Evolutionary conservation across 208 protist genomes (phyloP).

Genomic region (Trichomonas gallinae): DNA sequence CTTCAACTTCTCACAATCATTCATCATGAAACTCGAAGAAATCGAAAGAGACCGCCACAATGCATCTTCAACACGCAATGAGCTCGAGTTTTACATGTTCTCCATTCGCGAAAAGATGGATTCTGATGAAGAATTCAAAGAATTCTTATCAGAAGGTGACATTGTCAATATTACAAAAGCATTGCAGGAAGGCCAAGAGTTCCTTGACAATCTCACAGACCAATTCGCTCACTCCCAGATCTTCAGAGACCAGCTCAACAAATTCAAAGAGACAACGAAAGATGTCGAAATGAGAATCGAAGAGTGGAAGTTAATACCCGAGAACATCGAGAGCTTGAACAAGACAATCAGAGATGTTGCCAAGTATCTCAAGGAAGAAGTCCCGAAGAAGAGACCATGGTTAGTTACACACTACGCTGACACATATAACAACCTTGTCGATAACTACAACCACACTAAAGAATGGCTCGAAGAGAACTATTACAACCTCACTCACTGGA

Average conservation of each 20-base stretch:
- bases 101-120: background rate
- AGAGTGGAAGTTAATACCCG: background rate
- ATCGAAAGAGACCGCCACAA: background rate
- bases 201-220: background rate
- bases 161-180: background rate
- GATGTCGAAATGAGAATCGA: background rate
- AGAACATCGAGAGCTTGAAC: background rate
- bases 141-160: background rate
- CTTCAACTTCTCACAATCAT: background rate
- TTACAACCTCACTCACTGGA: background rate
- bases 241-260: background rate
- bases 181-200: background rate
- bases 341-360: background rate
- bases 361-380: background rate
- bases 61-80: background rate
- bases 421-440: background rate
- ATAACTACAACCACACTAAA: background rate
- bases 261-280: background rate
- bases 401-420: background rate
- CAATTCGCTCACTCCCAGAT: background rate
- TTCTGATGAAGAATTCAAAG: background rate
- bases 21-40: background rate
- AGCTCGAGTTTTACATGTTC: background rate
- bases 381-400: background rate
- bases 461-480: background rate